A percentile compares a stretch with the other conserved stretches of the same genome.
Conservation (phyloP, 257 asterid genomes). For the Datura wrightii region DNA sequence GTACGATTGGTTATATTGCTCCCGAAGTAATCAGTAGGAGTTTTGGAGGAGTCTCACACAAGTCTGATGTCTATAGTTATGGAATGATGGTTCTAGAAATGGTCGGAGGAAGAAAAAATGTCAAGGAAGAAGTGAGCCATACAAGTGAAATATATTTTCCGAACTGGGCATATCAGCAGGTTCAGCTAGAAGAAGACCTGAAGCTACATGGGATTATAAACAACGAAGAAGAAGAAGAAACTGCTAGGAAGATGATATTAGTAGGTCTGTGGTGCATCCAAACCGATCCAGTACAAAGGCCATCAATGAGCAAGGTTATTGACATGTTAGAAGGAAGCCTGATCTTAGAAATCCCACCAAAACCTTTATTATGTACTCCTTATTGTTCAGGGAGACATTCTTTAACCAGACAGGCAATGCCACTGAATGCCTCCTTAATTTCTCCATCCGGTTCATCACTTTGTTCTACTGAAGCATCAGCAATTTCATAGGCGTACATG, state of each 20-base stretch:
- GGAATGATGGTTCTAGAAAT: slow-evolving; percentile 48
- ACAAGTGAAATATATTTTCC: slow-evolving; percentile 40
- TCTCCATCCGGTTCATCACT: slow-evolving; percentile 24
- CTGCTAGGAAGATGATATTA: slow-evolving; percentile 37
- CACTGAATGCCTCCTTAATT: neutral
- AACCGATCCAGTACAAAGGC: slow-evolving; percentile 37
- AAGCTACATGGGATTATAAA: neutral
- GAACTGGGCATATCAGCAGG: slow-evolving; percentile 35
- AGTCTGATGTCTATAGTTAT: slow-evolving; percentile 43
- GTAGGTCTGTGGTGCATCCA: slow-evolving; percentile 45
- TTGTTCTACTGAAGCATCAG: neutral
- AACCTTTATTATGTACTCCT: slow-evolving; percentile 24
- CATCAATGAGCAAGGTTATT: slow-evolving; percentile 38
- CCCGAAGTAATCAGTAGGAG: slow-evolving; percentile 39
- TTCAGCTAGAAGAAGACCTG: slow-evolving; percentile 21
- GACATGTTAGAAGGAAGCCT: slow-evolving; percentile 42
- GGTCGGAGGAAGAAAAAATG: slow-evolving; percentile 40
- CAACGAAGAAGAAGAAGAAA: slow-evolving; percentile 36
- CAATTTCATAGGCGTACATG: neutral
- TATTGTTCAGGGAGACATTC: slow-evolving; percentile 29
- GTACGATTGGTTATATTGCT: slow-evolving; percentile 45
- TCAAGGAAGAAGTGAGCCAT: neutral
- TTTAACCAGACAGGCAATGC: neutral
- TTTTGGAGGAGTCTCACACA: slow-evolving; percentile 39
- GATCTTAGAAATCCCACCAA: slow-evolving; percentile 34